Conservation (phyloP, 1,139 yeast species). For the Scheffersomyces quercinus region DNA sequence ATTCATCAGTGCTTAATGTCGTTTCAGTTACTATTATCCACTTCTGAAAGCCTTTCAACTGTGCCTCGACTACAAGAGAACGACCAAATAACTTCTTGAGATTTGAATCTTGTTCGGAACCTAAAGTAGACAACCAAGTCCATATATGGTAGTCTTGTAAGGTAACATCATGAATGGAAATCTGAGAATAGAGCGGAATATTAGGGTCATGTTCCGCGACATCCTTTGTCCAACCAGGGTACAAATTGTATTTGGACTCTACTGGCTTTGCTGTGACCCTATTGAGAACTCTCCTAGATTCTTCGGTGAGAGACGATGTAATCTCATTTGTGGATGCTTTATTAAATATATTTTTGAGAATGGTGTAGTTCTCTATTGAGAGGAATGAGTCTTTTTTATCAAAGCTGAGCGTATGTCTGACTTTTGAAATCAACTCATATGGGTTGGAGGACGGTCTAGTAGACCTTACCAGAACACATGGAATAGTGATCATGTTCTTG, state of each 20-base stretch:
- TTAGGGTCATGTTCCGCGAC: slow-evolving; percentile 23
- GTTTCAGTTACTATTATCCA: slow-evolving; percentile 83
- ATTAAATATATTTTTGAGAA: slow-evolving; percentile 70
- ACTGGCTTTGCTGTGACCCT: slow-evolving; percentile 52
- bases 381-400: slow-evolving; percentile 69
- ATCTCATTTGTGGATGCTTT: slow-evolving; percentile 59
- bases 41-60: slow-evolving; percentile 73
- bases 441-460: slow-evolving; percentile 56
- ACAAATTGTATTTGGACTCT: slow-evolving; percentile 36
- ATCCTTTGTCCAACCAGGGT: slow-evolving; percentile 47
- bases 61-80: slow-evolving; percentile 72
- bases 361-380: slow-evolving; percentile 76
- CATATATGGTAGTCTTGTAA: slow-evolving; percentile 87
- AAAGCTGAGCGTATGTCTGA: slow-evolving; percentile 65
- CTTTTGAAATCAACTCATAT: slow-evolving; percentile 51
- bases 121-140: slow-evolving; percentile 84
- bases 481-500: slow-evolving; percentile 44
- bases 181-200: slow-evolving; percentile 46
- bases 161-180: slow-evolving; percentile 61
- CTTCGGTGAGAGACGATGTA: slow-evolving; percentile 66
- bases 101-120: slow-evolving; percentile 68
- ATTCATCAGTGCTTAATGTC: slow-evolving; percentile 47
- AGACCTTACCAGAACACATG: slow-evolving; percentile 66
- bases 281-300: slow-evolving; percentile 67
- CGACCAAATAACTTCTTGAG: slow-evolving; percentile 77